Percentiles rank a stretch among this genome's conserved stretches.
Evolutionary conservation across 176 grass and related monocot species (phyloP).

Genomic region (Aegilops umbellulata): DNA sequence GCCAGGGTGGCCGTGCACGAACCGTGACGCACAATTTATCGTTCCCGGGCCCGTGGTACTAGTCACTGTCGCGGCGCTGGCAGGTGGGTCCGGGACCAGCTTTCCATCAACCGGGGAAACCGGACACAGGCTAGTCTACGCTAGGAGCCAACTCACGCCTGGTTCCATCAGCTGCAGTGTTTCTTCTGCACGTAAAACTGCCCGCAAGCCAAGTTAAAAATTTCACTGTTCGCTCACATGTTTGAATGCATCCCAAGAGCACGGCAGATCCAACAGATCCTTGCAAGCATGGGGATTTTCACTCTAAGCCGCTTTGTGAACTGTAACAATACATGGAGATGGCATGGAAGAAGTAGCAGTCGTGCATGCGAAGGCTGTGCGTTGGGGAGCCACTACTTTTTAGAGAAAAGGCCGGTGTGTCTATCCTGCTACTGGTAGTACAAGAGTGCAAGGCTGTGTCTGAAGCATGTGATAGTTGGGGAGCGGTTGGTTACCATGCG

Average conservation of each 20-base stretch:
- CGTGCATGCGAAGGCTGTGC: conserved; percentile 14
- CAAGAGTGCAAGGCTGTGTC: background rate
- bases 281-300: background rate
- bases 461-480: background rate
- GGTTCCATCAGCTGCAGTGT: conserved; percentile 5
- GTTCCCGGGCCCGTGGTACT: background rate
- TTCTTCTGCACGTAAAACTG: background rate
- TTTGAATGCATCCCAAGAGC: too few species aligned
- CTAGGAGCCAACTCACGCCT: conserved; percentile 7
- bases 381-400: background rate
- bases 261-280: too few species aligned
- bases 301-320: background rate
- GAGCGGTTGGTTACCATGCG: conserved; percentile 56
- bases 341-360: background rate
- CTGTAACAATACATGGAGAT: background rate
- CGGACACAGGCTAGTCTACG: background rate
- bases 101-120: conserved; percentile 5
- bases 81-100: conserved; percentile 17
- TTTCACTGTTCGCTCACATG: background rate
- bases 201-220: background rate
- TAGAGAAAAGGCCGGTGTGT: background rate
- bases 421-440: background rate
- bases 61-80: conserved; percentile 16
- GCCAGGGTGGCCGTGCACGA: background rate
- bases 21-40: background rate